Evolutionary conservation across 805 yeast species (phyloP).

Genomic region (Lipomyces mesembrius): DNA sequence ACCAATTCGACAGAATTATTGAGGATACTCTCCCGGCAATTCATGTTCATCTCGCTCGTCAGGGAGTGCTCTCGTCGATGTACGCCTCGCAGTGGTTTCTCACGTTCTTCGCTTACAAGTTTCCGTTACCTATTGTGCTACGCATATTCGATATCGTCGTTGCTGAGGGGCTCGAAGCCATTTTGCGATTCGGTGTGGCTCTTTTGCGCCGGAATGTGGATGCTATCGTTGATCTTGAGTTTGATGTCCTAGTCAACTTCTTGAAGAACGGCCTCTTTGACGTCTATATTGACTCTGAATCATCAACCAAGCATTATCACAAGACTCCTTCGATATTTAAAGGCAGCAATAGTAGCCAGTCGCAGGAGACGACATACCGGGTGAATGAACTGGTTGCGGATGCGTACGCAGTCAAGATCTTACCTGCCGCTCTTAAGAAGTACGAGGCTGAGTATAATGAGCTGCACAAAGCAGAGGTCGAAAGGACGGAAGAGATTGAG

Average conservation of each 20-base stretch:
- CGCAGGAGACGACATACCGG: slow-evolving; percentile 51
- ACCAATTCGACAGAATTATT: slow-evolving; percentile 86
- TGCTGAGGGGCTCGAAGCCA: slow-evolving; percentile 88
- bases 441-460: slow-evolving; percentile 77
- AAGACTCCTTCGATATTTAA: slow-evolving; percentile 33
- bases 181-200: slow-evolving; percentile 81
- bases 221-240: slow-evolving; percentile 61
- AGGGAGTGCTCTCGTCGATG: slow-evolving; percentile 91
- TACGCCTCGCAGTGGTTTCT: slow-evolving; percentile 98
- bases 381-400: slow-evolving; percentile 78
- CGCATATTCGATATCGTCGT: slow-evolving; percentile 86
- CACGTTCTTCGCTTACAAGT: slow-evolving; percentile 92
- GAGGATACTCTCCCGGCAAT: slow-evolving; percentile 77
- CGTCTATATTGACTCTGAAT: slow-evolving; percentile 55
- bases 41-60: slow-evolving; percentile 74
- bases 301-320: slow-evolving; percentile 19
- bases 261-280: slow-evolving; percentile 81
- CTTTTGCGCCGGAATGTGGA: slow-evolving; percentile 72
- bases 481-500: slow-evolving; percentile 66
- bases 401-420: slow-evolving; percentile 71
- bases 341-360: slow-evolving; percentile 12
- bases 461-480: slow-evolving; percentile 68
- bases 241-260: slow-evolving; percentile 77
- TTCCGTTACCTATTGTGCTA: slow-evolving; percentile 85
- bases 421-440: slow-evolving; percentile 72